phyloP scores from a whole-genome alignment of 192 early-diverging fungal genomes.

The Rhizoclosmatium sp. region DNA sequence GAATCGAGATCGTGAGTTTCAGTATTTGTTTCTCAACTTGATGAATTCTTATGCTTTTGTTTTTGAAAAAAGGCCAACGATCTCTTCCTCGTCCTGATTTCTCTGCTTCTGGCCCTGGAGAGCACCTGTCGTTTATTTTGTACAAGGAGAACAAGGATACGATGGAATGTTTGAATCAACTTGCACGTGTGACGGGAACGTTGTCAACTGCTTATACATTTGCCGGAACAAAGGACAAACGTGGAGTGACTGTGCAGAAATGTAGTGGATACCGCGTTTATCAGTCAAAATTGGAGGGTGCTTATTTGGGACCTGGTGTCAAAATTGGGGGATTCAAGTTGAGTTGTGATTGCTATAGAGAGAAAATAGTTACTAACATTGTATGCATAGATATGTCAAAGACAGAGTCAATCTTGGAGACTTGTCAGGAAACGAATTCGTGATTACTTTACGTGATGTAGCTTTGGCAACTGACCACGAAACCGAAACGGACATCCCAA shows the following conservation, averaged over 20 bases:
- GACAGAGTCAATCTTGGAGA: slow-evolving; percentile 83
- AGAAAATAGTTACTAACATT: neutral
- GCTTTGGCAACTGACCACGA: neutral
- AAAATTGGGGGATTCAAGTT: slow-evolving; percentile 32
- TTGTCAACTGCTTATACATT: slow-evolving; percentile 70
- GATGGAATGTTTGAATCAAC: slow-evolving; percentile 78
- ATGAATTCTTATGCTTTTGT: neutral
- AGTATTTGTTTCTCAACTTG: neutral
- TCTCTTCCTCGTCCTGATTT: slow-evolving; percentile 34
- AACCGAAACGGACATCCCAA: slow-evolving; percentile 1
- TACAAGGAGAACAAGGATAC: slow-evolving; percentile 95
- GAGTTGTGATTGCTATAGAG: neutral
- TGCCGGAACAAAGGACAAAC: slow-evolving; percentile 95
- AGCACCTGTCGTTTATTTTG: slow-evolving; percentile 84
- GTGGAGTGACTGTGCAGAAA: slow-evolving; percentile 87
- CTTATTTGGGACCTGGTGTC: slow-evolving; percentile 9
- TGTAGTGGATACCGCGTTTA: slow-evolving; percentile 73
- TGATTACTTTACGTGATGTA: slow-evolving; percentile 71
- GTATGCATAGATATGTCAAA: slow-evolving; percentile 54
- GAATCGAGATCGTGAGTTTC: slow-evolving; percentile 19
- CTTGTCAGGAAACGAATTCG: slow-evolving; percentile 89
- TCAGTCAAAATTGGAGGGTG: slow-evolving; percentile 60
- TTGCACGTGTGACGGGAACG: slow-evolving; percentile 54
- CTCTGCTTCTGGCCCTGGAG: slow-evolving; percentile 52
- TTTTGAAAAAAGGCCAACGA: slow-evolving; percentile 26